Conservation (phyloP, 805 yeast species). For the Schwanniomyces pseudopolymorphus region DNA sequence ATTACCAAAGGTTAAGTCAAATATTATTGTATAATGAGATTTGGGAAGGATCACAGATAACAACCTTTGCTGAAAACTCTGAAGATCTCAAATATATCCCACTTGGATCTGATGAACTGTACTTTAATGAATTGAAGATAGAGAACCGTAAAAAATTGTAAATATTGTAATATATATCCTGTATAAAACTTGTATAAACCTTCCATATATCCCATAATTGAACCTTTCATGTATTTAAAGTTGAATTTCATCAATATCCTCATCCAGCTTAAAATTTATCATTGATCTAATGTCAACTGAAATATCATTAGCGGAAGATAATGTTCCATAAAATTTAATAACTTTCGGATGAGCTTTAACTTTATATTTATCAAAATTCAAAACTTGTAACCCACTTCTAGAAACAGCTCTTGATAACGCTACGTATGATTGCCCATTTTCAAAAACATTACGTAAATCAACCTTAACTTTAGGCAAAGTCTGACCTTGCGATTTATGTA, state of each 20-base stretch:
- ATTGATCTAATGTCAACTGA: constrained; percentile 1
- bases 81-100: background rate
- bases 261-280: background rate
- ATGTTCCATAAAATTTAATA: constrained; percentile 58
- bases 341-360: constrained; percentile 75
- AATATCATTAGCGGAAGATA: constrained; percentile 37
- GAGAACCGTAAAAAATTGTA: constrained; percentile 1
- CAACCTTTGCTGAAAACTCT: background rate
- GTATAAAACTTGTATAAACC: background rate
- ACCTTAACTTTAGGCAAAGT: constrained; percentile 82
- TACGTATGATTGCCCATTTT: constrained; percentile 93
- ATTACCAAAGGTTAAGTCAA: constrained; percentile 14
- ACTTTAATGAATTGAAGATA: background rate
- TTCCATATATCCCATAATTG: background rate
- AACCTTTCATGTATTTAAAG: background rate
- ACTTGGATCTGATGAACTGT: background rate
- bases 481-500: constrained; percentile 96
- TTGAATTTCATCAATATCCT: background rate
- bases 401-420: constrained; percentile 89
- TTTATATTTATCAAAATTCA: constrained; percentile 62
- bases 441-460: constrained; percentile 75
- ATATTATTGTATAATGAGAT: constrained; percentile 14
- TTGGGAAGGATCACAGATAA: background rate
- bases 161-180: background rate
- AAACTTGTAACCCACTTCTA: constrained; percentile 78